Base-by-base conservation (phyloP, 176 grass and related monocot species). In the Metroxylon sagu region DNA sequence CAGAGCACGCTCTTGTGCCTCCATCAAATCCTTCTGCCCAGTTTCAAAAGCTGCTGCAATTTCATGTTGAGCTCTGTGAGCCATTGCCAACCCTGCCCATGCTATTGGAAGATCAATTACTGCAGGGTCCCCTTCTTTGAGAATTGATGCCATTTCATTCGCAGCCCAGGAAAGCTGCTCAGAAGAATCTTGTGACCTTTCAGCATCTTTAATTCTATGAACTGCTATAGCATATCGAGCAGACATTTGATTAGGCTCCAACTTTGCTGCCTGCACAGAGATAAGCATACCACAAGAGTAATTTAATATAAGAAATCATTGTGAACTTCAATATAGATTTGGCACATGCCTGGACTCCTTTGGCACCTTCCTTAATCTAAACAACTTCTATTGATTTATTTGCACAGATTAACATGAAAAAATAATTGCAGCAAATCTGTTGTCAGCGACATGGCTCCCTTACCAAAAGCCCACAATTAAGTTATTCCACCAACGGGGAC, bases 201-300 rank as follows among this genome's bases (percentile, higher is more conserved):
- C 61, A 51, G 87, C 83, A 79, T 92, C 93, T 81, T 83, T 98
- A 73, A 98, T 85, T 74, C 93, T 83, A 74, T 98, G 93, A 67
- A 77, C 60, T 70, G 93, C 93, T 69, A 92, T 85, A 69, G 87
- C 87, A 85, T 88, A 98, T 56, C 93, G 72, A 56, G 79, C 79
- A 73, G 93, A 77, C 93, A 91, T 98, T 78, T 98, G 87, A 78
- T 76, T 88, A 62, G 93, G 93, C 66, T 98, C 93, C 54, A 92
- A 77, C 70, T 82, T 88, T 26, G 81, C 87, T 83, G 93, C 93
- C 93, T 98, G 66, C 19, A 57, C 55, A 71, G 28, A 31, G n/a
- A 16, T 43, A 19, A 53, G 52, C 16, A 70, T 6, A 5, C 6
- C 14, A 53, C 18, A 21, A 69, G 27, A 28, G 31, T 19, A 56